Evolutionary conservation across 2,329 filamentous ascomycete species (phyloP).

Genomic region (Blastomyces gilchristii): DNA sequence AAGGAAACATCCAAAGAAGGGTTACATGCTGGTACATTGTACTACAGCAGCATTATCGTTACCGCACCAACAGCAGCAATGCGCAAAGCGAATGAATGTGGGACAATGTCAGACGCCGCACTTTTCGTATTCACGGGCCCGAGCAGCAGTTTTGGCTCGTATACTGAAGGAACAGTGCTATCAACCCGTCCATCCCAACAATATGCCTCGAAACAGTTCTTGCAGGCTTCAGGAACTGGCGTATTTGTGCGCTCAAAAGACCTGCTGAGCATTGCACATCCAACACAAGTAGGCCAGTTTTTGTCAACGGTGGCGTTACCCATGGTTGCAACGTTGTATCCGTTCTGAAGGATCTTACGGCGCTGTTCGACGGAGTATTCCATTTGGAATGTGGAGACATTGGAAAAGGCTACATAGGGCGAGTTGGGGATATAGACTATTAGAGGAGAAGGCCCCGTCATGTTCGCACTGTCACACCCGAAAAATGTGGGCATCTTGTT

Average conservation of each 20-base stretch:
- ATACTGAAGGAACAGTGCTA: constrained; percentile 29
- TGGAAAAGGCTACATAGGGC: constrained; percentile 66
- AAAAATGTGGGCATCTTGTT: constrained; percentile 71
- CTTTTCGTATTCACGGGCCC: constrained; percentile 2
- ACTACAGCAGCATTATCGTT: background rate
- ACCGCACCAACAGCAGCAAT: constrained; percentile 1
- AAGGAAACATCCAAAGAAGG: background rate
- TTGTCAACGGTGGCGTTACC: constrained; percentile 65
- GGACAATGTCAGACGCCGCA: constrained; percentile 7
- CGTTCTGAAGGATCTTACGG: constrained; percentile 75
- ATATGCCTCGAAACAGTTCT: constrained; percentile 65
- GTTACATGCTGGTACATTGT: background rate
- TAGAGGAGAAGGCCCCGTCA: constrained; percentile 50
- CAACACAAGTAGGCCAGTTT: constrained; percentile 74
- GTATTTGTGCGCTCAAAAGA: constrained; percentile 63
- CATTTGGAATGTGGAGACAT: constrained; percentile 66
- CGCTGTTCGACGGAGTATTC: constrained; percentile 56
- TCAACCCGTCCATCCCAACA: constrained; percentile 81
- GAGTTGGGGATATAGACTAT: constrained; percentile 83
- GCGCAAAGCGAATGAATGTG: constrained; percentile 11
- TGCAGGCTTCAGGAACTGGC: constrained; percentile 59
- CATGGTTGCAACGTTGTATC: constrained; percentile 71
- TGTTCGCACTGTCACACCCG: constrained; percentile 60
- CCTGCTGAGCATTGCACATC: constrained; percentile 72
- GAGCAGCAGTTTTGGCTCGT: constrained; percentile 31